These are phyloP conservation scores for Pinus tabuliformis DNA, from an alignment of 75 land plant species.

Conservation along the genomic window DNA sequence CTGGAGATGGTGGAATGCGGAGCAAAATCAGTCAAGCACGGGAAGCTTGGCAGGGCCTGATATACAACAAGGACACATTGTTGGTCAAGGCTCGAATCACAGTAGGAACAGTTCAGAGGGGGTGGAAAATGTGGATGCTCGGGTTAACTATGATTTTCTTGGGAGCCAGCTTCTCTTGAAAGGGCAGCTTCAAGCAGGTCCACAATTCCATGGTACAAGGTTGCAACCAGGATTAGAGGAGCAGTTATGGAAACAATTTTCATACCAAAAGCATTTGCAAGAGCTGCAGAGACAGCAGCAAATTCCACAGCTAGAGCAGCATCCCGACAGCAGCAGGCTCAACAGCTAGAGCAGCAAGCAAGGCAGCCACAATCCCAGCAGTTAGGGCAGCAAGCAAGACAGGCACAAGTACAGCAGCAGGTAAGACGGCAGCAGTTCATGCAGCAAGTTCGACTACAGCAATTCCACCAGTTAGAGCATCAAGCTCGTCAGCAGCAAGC, in stretches of 20 bases:
- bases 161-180: slow-evolving; percentile 4
- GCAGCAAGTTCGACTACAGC: background rate
- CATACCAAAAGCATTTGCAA: slow-evolving; percentile 1
- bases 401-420: background rate
- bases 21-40: slow-evolving; percentile 7
- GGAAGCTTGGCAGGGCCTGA: slow-evolving; percentile 6
- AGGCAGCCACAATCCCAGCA: background rate
- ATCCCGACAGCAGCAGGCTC: slow-evolving; percentile 1
- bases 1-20: background rate
- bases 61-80: slow-evolving; percentile 1
- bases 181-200: slow-evolving; percentile 6
- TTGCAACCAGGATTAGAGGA: background rate
- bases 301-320: slow-evolving; percentile 7
- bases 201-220: slow-evolving; percentile 4
- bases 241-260: background rate
- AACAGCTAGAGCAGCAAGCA: background rate
- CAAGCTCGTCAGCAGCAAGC: background rate
- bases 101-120: background rate
- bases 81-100: background rate
- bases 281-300: slow-evolving; percentile 5
- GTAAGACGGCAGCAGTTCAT: background rate
- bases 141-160: slow-evolving; percentile 10
- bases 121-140: background rate
- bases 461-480: background rate
- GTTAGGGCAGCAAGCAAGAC: background rate